These are phyloP conservation scores for Yueomyces sp. DNA, from an alignment of 1,139 yeast genomes.

Conservation along the genomic window DNA sequence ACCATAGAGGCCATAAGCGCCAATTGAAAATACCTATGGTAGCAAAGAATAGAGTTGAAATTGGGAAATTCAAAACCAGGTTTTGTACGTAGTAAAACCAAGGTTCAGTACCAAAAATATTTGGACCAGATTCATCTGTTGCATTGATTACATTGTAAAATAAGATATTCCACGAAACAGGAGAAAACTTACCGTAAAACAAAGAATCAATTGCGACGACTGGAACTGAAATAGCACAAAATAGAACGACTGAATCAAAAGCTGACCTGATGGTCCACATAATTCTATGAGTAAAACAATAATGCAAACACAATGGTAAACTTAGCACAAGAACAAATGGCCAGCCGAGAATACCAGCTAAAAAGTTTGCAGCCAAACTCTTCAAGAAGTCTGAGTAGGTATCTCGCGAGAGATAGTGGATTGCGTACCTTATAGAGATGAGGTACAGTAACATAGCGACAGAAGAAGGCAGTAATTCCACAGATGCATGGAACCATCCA, in stretches of 20 bases:
- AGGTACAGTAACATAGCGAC: conserved; percentile 62
- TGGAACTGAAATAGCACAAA: conserved; percentile 24
- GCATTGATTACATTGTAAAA: conserved; percentile 71
- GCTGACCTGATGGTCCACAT: conserved; percentile 19
- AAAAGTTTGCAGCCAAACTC: conserved; percentile 32
- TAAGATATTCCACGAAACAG: conserved; percentile 76
- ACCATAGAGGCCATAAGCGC: conserved; percentile 23
- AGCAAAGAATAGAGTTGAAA: conserved; percentile 25
- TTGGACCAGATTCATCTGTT: conserved; percentile 64
- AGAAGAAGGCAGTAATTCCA: conserved; percentile 75
- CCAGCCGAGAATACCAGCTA: conserved; percentile 84
- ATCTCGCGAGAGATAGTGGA: conserved; percentile 17
- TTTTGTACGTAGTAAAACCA: conserved; percentile 60
- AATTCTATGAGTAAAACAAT: conserved; percentile 14
- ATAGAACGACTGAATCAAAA: conserved; percentile 24
- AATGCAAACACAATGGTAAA: conserved; percentile 38
- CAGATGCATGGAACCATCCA: conserved; percentile 72
- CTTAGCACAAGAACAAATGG: conserved; percentile 69
- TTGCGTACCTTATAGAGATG: conserved; percentile 31
- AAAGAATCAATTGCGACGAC: conserved; percentile 44
- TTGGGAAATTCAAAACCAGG: conserved; percentile 57
- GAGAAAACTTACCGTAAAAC: conserved; percentile 48
- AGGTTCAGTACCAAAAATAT: conserved; percentile 87
- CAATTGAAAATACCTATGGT: conserved; percentile 17
- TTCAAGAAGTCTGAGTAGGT: conserved; percentile 19